Evolutionary conservation across 139 green algal genomes (phyloP), one percentile per base, ranked within the genome.

Genomic region (Chlamydomonas incerta): DNA sequence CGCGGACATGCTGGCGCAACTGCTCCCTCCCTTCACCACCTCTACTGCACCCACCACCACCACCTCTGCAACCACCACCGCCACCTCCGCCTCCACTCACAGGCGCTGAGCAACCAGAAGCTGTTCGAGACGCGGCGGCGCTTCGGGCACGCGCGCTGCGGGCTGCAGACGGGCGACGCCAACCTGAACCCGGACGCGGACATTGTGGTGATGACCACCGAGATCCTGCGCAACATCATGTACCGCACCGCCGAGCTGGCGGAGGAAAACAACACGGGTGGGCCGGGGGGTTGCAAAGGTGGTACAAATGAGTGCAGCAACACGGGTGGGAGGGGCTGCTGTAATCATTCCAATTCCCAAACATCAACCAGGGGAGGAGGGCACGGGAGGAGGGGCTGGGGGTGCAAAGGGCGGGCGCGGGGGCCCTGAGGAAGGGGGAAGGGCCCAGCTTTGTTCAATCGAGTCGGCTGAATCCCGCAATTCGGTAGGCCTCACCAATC

Each of bases 181-280:
- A 93, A 89, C 29, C 90, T 99, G 20, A 98, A 99, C 87, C 83
- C 93, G 1, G 96, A 98, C 20, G 95, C 92, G 0, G 80, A 92
- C 57, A 93, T 98, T n/a, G 93, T 99, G 34, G 92, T 99, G 29
- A 99, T 99, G 97, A 99, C 98, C 21, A 99, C 98, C 0, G 98
- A 99, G 89, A 98, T 99, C 82, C 92, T 99, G 73, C 89, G 98
- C 60, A 99, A 99, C 93, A 98, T 99, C 90, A 95, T 99, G 91
- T 99, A 98, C 90, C 87, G 94, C 29, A 91, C 82, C 29, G 88
- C 84, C 71, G 84, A 90, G 85, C 60, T 75, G 41, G 69, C 72
- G 31, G 88, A 87, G 70, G 75, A 82, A 74, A 60, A 83, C 76
- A 83, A 73, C 62, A 75, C 67, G 52, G 66, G 80, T 69, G 50